These are phyloP conservation scores for Sporothrix mexicana DNA, from an alignment of 2,329 filamentous ascomycete genomes.

Conservation along the genomic window DNA sequence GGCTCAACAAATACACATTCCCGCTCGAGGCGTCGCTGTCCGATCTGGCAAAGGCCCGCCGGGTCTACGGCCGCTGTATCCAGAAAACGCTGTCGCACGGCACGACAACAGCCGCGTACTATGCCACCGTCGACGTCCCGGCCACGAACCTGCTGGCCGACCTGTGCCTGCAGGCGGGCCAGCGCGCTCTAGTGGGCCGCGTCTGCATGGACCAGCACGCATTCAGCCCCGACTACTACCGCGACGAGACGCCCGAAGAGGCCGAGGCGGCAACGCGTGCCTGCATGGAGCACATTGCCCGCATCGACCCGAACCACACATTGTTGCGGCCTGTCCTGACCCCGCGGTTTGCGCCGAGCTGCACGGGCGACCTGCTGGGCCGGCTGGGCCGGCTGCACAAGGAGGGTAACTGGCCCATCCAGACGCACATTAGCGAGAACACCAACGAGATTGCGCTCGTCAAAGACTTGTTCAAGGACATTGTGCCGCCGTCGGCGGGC, in stretches of 20 bases:
- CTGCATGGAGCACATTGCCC: slow-evolving; percentile 68
- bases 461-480: slow-evolving; percentile 65
- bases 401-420: slow-evolving; percentile 69
- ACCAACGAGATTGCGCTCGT: slow-evolving; percentile 74
- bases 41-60: slow-evolving; percentile 65
- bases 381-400: slow-evolving; percentile 68
- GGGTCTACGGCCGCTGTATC: slow-evolving; percentile 79
- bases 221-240: slow-evolving; percentile 77
- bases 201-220: slow-evolving; percentile 86
- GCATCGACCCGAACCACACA: slow-evolving; percentile 67
- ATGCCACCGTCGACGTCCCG: slow-evolving; percentile 83
- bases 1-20: slow-evolving; percentile 94
- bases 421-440: slow-evolving; percentile 93
- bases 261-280: slow-evolving; percentile 62
- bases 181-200: slow-evolving; percentile 87
- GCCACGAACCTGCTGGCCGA: slow-evolving; percentile 91
- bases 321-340: slow-evolving; percentile 83
- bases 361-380: slow-evolving; percentile 63
- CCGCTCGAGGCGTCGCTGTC: slow-evolving; percentile 82
- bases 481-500: slow-evolving; percentile 44
- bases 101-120: slow-evolving; percentile 95
- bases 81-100: slow-evolving; percentile 83
- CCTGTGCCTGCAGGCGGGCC: slow-evolving; percentile 78
- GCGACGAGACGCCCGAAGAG: slow-evolving; percentile 69
- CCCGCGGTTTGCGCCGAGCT: slow-evolving; percentile 69